A percentile compares a stretch with the other conserved stretches of the same genome.
phyloP scores from a whole-genome alignment of 1,139 yeast species.

The Insectozyma bohioensis region DNA sequence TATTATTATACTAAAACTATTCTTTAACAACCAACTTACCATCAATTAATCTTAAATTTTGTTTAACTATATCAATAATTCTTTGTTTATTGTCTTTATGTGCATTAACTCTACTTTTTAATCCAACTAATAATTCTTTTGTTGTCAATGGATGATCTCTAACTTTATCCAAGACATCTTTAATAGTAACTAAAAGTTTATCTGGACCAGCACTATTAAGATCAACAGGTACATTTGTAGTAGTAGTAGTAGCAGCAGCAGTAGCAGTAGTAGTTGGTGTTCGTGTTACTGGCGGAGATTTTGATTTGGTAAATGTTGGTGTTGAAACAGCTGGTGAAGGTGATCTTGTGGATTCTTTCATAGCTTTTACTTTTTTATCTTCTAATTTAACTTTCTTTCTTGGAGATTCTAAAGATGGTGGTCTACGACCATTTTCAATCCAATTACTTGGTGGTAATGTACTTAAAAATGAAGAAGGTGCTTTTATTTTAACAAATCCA shows the following conservation, averaged over 20 bases:
- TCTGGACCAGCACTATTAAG: constrained; percentile 37
- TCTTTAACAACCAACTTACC: constrained; percentile 62
- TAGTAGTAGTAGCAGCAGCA: constrained; percentile 14
- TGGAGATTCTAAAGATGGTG: constrained; percentile 25
- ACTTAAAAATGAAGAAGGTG: constrained; percentile 58
- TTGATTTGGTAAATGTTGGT: constrained; percentile 8
- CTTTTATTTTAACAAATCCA: constrained; percentile 68
- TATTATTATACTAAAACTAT: constrained; percentile 7
- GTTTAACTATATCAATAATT: constrained; percentile 67
- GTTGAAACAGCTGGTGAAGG: constrained; percentile 14
- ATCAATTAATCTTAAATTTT: constrained; percentile 64
- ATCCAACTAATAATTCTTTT: constrained; percentile 59
- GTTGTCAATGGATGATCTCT: constrained; percentile 61
- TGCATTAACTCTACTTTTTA: constrained; percentile 63
- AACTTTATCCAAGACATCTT: constrained; percentile 71
- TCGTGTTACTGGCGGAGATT: constrained; percentile 11
- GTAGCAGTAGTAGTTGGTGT: constrained; percentile 4
- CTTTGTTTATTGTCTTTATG: constrained; percentile 70
- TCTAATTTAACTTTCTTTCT: constrained; percentile 44
- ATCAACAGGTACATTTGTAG: constrained; percentile 9
- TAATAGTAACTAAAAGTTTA: constrained; percentile 56
- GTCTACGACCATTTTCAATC: constrained; percentile 65
- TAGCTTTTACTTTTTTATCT: constrained; percentile 13
- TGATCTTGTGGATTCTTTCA: constrained; percentile 10
- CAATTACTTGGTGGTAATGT: constrained; percentile 81